Evolutionary conservation across 768 basidiomycete genomes (phyloP).

Genomic region (Calocera viscosa): DNA sequence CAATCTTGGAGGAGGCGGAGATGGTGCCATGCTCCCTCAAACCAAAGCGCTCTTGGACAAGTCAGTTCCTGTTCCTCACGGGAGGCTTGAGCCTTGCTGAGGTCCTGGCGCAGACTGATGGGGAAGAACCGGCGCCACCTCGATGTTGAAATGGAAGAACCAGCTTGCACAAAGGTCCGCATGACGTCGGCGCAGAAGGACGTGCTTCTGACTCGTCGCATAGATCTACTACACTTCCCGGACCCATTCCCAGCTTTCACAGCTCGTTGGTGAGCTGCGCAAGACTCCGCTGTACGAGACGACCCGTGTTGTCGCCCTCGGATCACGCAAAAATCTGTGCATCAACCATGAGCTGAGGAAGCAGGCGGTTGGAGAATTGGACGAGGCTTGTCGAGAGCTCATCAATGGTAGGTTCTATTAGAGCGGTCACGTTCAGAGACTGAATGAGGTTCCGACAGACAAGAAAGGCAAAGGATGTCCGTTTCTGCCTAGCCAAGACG

Average conservation of each 20-base stretch:
- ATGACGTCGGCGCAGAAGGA: not conserved
- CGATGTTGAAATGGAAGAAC: conserved; percentile 30
- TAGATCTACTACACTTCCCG: conserved; percentile 87
- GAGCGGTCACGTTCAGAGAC: not conserved
- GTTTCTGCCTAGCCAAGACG: conserved; percentile 56
- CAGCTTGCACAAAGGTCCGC: conserved; percentile 42
- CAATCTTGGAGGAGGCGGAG: conserved; percentile 26
- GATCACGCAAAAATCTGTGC: conserved; percentile 82
- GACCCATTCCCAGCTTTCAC: conserved; percentile 90
- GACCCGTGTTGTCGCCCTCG: conserved; percentile 67
- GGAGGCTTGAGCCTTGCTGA: not conserved
- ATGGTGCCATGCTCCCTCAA: conserved; percentile 58
- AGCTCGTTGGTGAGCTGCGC: conserved; percentile 72
- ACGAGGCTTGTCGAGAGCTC: conserved; percentile 78
- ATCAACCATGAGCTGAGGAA: conserved; percentile 69
- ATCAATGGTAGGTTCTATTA: conserved; percentile 43
- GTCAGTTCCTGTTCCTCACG: conserved; percentile 32
- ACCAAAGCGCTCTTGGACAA: conserved; percentile 69
- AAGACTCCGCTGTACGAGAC: conserved; percentile 37
- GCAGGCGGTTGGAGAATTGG: conserved; percentile 47
- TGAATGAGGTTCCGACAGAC: conserved; percentile 28
- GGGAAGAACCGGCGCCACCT: not conserved
- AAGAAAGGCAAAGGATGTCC: conserved; percentile 59
- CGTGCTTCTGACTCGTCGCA: not conserved
- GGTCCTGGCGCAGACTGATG: conserved; percentile 3